Evolutionary conservation across 306 rosid genomes (phyloP), one percentile per base, ranked within the genome.

Genomic region (Rubus parviflorus): DNA sequence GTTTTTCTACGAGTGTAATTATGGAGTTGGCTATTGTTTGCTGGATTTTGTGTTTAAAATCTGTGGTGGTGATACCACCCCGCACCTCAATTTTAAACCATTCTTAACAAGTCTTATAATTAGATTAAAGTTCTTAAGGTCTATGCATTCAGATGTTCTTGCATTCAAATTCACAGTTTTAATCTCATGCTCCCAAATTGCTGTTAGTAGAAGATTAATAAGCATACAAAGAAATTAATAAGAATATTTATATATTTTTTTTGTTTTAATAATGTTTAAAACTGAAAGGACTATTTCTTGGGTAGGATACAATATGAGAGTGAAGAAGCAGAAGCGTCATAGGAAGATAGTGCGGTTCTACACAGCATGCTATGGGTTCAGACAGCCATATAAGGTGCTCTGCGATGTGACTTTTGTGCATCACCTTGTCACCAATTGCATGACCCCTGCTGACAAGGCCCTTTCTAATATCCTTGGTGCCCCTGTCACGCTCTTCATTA

Each of bases 371-470:
- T 88, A 75, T 77, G 97, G 87, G 65, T 90, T 94, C 63, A 86
- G 87, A 7, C 84, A 88, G 69, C 96, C 98, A 1, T 92, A 69
- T 85, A 90, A 82, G 86, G 90, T 94, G 77, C 54, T 94, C 1
- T 92, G 93, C 17, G 97, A 94, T 78, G 97, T 93, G 2, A 90
- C 93, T 37, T 92, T 94, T 72, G 87, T 94, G 40, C 81, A 90
- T 63, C 97, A 94, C 83, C 91, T 92, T 71, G 63, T 94, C 37
- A 80, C 22, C 42, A 81, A 90, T 87, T 79, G 85, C 35, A 78
- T 94, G 66, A 82, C 86, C 63, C 98, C 97, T 1, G 96, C 94
- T 1, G 93, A 92, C 56, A 77, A 63, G 5, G 92, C 98, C 37
- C 41, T 94, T 61, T 68, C 82, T 45, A 83, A 84, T 78, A 72